Evolutionary conservation across 768 basidiomycete genomes (phyloP).

Genomic region (Suillus occidentalis): DNA sequence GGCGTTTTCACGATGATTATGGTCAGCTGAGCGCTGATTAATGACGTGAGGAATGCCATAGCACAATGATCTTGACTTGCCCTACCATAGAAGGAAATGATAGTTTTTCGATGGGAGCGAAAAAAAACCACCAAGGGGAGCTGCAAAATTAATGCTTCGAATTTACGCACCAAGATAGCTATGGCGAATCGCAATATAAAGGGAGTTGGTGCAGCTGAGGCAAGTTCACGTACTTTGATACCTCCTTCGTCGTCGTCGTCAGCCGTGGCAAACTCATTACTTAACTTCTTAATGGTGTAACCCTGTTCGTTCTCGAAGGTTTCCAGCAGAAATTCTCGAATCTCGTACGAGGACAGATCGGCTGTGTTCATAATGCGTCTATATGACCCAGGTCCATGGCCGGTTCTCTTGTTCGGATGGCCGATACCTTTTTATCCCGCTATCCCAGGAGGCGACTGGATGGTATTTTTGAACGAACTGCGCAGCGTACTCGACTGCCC

Average conservation of each 20-base stretch:
- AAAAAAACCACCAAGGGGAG: background rate
- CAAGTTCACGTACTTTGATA: background rate
- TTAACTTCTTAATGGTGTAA: background rate
- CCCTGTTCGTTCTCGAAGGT: background rate
- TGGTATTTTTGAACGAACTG: background rate
- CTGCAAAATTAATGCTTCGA: background rate
- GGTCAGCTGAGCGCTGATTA: background rate
- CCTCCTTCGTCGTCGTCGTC: background rate
- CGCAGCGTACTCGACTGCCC: no score
- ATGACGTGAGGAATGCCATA: background rate
- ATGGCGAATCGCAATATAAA: background rate
- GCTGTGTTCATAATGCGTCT: background rate
- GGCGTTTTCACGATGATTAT: background rate
- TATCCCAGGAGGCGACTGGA: background rate
- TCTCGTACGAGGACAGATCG: background rate
- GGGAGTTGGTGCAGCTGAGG: background rate
- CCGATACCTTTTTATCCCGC: background rate
- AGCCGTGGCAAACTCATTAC: background rate
- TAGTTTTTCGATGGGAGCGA: background rate
- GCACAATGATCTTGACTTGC: background rate
- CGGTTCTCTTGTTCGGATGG: background rate
- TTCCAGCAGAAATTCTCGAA: background rate
- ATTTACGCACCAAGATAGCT: conserved; percentile 5
- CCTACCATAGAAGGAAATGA: background rate
- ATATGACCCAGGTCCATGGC: background rate